Evolutionary conservation across 208 protist species (phyloP).

Genomic region (Wallacemonas rigidus): DNA sequence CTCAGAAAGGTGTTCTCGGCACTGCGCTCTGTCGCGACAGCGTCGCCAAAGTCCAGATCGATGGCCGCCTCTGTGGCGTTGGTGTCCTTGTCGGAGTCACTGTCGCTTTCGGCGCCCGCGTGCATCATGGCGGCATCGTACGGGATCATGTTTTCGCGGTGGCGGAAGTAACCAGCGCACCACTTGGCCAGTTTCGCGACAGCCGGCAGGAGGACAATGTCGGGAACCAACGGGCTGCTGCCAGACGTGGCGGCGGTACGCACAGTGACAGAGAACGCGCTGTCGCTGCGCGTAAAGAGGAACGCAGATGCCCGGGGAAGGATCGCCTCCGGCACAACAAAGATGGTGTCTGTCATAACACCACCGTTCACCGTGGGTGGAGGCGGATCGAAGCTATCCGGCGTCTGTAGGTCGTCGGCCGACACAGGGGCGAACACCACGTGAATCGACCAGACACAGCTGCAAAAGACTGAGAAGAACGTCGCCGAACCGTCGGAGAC

Average conservation of each 20-base stretch:
- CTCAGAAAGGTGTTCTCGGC: conserved; percentile 73
- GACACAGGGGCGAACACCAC: conserved; percentile 48
- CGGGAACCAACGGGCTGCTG: conserved; percentile 14
- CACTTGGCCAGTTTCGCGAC: conserved; percentile 45
- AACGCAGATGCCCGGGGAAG: conserved; percentile 21
- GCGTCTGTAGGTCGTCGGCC: conserved; percentile 2
- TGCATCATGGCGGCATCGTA: neutral
- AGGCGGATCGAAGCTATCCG: conserved; percentile 15
- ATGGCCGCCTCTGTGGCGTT: conserved; percentile 15
- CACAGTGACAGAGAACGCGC: conserved; percentile 4
- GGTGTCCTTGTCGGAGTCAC: conserved; percentile 20
- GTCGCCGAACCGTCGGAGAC: conserved; percentile 18
- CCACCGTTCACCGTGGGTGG: conserved; percentile 27
- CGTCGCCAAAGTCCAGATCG: conserved; percentile 63
- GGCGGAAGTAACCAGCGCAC: conserved; percentile 50
- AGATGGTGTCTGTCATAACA: conserved; percentile 43
- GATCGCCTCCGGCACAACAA: conserved; percentile 28
- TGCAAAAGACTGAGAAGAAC: conserved; percentile 50
- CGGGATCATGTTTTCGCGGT: conserved; percentile 27
- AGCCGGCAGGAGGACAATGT: conserved; percentile 33
- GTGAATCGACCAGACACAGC: conserved; percentile 50
- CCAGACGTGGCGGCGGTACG: neutral
- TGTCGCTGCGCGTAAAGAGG: conserved; percentile 20
- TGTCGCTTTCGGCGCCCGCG: conserved; percentile 58
- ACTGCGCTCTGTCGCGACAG: conserved; percentile 77